A percentile compares a stretch with the other conserved stretches of the same genome.
phyloP scores from a whole-genome alignment of 129 eudicot species.

The Kitagawia praeruptora region DNA sequence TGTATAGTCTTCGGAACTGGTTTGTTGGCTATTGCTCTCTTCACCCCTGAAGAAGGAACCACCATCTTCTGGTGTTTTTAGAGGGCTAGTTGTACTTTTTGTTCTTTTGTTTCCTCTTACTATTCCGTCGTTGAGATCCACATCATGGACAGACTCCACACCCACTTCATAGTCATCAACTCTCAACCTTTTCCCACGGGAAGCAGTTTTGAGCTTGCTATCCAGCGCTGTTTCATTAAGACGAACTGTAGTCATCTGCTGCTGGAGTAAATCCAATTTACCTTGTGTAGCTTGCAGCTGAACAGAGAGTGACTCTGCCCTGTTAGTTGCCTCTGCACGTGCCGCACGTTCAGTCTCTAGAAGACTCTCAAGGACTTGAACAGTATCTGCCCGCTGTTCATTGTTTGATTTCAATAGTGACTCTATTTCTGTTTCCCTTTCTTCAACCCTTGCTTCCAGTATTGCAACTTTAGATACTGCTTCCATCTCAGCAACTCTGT shows the following conservation, averaged over 20 bases:
- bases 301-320: constrained; percentile 87
- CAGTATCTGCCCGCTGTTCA: constrained; percentile 64
- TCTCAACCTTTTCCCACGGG: constrained; percentile 72
- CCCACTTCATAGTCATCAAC: constrained; percentile 60
- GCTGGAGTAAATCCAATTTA: constrained; percentile 71
- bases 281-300: constrained; percentile 82
- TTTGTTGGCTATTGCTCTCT: constrained; percentile 43
- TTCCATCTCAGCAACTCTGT: constrained; percentile 58
- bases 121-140: constrained; percentile 34
- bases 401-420: constrained; percentile 62
- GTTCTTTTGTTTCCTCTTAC: constrained; percentile 48
- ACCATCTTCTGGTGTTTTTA: constrained; percentile 55
- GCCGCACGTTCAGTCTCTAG: constrained; percentile 73
- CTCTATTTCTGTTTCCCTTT: constrained; percentile 80
- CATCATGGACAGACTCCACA: constrained; percentile 62
- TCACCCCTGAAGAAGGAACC: constrained; percentile 59
- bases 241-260: constrained; percentile 57
- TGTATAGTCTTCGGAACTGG: constrained; percentile 51
- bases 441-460: constrained; percentile 68
- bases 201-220: constrained; percentile 61
- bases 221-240: constrained; percentile 68
- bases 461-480: constrained; percentile 59
- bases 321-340: constrained; percentile 69
- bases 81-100: constrained; percentile 59
- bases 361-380: constrained; percentile 62